Evolutionary conservation across 208 protist species (phyloP).

Genomic region (Lotmaria passim): DNA sequence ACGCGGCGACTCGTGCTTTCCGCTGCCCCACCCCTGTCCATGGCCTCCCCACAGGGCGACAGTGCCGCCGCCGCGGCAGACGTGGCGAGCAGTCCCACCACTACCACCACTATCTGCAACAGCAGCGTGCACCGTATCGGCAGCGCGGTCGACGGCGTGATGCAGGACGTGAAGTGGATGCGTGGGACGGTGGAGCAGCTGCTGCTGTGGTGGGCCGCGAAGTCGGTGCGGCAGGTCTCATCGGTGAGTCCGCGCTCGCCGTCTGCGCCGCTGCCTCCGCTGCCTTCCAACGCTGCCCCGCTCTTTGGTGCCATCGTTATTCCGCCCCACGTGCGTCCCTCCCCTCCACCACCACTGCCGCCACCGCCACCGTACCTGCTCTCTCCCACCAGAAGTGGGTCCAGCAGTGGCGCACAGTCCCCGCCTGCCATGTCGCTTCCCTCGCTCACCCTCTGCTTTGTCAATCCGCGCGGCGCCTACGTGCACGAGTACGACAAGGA

Average conservation of each 20-base stretch:
- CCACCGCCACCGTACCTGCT: background rate
- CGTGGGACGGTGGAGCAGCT: background rate
- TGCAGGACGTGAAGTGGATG: background rate
- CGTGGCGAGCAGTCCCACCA: too few species aligned
- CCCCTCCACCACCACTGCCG: background rate
- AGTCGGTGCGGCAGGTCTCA: background rate
- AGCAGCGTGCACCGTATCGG: background rate
- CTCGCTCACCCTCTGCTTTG: conserved; percentile 24
- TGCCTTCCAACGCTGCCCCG: conserved; percentile 14
- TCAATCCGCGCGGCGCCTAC: conserved; percentile 27
- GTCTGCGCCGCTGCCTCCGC: conserved; percentile 1
- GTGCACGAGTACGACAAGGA: conserved; percentile 39
- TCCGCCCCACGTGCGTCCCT: conserved; percentile 3
- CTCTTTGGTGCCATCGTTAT: conserved; percentile 34
- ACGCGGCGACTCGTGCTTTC: background rate
- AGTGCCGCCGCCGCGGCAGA: background rate
- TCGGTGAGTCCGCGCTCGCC: background rate
- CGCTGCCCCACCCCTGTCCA: background rate
- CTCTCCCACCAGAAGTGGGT: too few species aligned
- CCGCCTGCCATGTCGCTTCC: conserved; percentile 9
- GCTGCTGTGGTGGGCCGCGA: conserved; percentile 17
- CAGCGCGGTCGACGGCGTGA: background rate
- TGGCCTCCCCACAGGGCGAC: background rate
- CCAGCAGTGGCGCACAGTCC: background rate
- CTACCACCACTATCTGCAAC: too few species aligned